phyloP scores from a whole-genome alignment of 169 alveolate species.

The Cryptosporidium viatorum region DNA sequence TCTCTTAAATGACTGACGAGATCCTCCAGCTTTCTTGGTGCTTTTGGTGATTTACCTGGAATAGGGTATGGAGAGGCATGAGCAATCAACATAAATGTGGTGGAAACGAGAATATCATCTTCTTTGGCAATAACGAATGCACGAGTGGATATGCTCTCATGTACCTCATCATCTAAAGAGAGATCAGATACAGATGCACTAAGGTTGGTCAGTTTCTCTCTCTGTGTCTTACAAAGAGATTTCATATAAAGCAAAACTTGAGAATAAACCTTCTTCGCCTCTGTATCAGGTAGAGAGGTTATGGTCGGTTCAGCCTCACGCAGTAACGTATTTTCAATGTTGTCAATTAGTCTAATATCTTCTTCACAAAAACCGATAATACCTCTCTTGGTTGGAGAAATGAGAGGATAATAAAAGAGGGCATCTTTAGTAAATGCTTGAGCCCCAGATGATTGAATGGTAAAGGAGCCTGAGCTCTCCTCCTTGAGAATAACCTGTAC shows the following conservation, averaged over 20 bases:
- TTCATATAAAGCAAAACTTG: conserved; percentile 31
- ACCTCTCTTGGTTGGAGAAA: conserved; percentile 40
- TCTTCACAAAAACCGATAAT: conserved; percentile 22
- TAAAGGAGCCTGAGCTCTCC: background rate
- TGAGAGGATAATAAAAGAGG: conserved; percentile 61
- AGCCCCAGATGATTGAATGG: conserved; percentile 25
- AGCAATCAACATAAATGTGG: conserved; percentile 50
- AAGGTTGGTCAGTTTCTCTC: background rate
- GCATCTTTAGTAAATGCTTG: conserved; percentile 25
- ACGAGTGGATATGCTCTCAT: background rate
- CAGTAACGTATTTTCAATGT: conserved; percentile 7
- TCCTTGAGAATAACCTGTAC: conserved; percentile 1
- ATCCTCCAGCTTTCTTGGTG: conserved; percentile 4
- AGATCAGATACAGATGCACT: conserved; percentile 6
- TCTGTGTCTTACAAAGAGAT: conserved; percentile 31
- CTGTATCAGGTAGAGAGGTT: conserved; percentile 35
- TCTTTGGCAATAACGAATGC: conserved; percentile 62
- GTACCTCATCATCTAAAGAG: background rate
- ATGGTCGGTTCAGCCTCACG: conserved; percentile 13
- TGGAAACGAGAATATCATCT: conserved; percentile 28
- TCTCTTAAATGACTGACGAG: background rate
- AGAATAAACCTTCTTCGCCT: conserved; percentile 37
- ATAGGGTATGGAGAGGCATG: conserved; percentile 53
- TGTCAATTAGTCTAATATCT: conserved; percentile 16
- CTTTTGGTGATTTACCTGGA: conserved; percentile 39